Evolutionary conservation across 192 early-diverging fungal genomes (phyloP), one percentile per base, ranked within the genome.

Genomic region (Coemansia sp.): DNA sequence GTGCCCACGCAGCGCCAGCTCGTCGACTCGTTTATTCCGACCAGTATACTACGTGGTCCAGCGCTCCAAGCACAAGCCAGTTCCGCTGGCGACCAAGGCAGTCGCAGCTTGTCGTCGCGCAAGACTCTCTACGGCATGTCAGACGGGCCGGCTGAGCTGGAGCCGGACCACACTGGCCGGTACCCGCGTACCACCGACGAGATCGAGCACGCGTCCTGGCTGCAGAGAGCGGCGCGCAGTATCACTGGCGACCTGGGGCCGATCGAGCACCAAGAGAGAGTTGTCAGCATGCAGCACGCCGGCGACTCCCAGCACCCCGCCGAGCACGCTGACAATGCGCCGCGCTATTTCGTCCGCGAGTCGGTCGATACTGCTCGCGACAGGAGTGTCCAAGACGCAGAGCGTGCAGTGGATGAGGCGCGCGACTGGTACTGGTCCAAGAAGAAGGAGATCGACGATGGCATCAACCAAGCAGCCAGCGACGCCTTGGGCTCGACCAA

Each of bases 351-450:
- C 23, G 48, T 25, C 23, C 48, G 48, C 48, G 48, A 51, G 5
- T 51, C 48, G 3, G 48, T 25, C 23, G 7, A 25, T 3, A 19
- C 4, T 27, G 10, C 19, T 48, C 45, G 48, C 23, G 23, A 51
- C 15, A 14, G 48, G 38, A 6, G 3, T 4, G 38, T 39, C 34
- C 50, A 14, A 2, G 38, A 42, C 10, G 38, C 10, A 9, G 38
- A 12, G 21, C 62, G 41, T 15, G 55, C 65, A 1, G 76, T 70
- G 5, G 62, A 68, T 19, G 45, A 58, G 6, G 37, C 75, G 14
- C 69, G 69, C 25, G 67, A 62, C 31, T 77, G 76, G 76, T 73
- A 72, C 63, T 66, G 71, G 76, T 63, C 31, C 67, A 78, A 63
- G 53, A 73, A 69, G 32, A 46, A 73, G 15, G 64, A 67, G 2